Evolutionary conservation across 2,329 filamentous ascomycete genomes (phyloP).

Genomic region (Lithohypha guttulata): DNA sequence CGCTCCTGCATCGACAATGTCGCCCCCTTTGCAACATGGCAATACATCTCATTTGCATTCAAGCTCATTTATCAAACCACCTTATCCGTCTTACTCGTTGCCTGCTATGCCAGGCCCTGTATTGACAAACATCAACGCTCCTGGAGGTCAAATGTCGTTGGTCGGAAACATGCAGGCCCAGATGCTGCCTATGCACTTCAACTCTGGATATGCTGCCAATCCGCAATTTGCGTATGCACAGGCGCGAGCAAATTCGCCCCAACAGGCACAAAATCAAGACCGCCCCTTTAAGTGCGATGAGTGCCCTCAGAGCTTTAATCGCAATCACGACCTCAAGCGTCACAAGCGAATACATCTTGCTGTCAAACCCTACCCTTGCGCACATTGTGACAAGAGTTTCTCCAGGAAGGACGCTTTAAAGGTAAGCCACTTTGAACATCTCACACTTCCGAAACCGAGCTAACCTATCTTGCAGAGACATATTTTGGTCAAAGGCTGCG

Average conservation of each 20-base stretch:
- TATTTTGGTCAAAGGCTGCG: slow-evolving; percentile 57
- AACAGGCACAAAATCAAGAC: slow-evolving; percentile 52
- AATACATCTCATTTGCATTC: slow-evolving; percentile 12
- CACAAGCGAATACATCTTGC: slow-evolving; percentile 92
- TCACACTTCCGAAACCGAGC: slow-evolving; percentile 11
- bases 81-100: slow-evolving; percentile 45
- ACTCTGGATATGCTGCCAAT: slow-evolving; percentile 49
- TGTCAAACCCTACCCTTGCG: slow-evolving; percentile 91
- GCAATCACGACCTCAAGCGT: slow-evolving; percentile 90
- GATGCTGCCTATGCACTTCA: slow-evolving; percentile 46
- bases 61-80: slow-evolving; percentile 30
- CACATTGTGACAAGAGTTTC: slow-evolving; percentile 89
- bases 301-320: slow-evolving; percentile 86
- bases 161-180: slow-evolving; percentile 49
- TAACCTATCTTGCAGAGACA: slow-evolving; percentile 43
- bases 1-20: slow-evolving; percentile 40
- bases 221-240: slow-evolving; percentile 50
- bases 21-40: slow-evolving; percentile 42
- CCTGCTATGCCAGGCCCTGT: slow-evolving; percentile 57
- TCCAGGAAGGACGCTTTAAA: slow-evolving; percentile 94
- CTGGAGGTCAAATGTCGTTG: slow-evolving; percentile 59
- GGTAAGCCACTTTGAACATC: slow-evolving; percentile 46
- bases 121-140: slow-evolving; percentile 68
- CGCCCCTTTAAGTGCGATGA: slow-evolving; percentile 90
- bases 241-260: slow-evolving; percentile 42